A percentile compares a stretch with the other conserved stretches of the same genome.
phyloP scores from a whole-genome alignment of 306 rosid species.

The Fagus sylvatica region DNA sequence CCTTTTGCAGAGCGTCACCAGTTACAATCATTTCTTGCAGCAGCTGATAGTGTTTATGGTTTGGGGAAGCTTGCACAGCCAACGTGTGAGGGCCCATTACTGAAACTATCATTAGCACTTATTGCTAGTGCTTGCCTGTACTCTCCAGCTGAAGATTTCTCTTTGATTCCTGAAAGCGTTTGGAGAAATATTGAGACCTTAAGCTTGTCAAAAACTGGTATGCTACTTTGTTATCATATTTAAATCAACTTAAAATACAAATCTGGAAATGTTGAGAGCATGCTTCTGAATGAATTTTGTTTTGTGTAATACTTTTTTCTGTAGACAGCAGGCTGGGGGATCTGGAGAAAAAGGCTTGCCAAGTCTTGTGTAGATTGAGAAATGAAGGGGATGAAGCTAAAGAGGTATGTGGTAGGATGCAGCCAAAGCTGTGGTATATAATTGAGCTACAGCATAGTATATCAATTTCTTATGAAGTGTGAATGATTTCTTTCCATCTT shows the following conservation, averaged over 20 bases:
- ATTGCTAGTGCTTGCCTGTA: slow-evolving; percentile 79
- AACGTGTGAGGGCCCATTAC: slow-evolving; percentile 62
- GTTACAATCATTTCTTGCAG: slow-evolving; percentile 70
- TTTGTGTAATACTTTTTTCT: slow-evolving; percentile 25
- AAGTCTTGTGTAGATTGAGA: slow-evolving; percentile 69
- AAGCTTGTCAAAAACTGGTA: slow-evolving; percentile 69
- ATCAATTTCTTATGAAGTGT: background rate
- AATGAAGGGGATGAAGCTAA: slow-evolving; percentile 74
- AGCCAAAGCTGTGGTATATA: slow-evolving; percentile 11
- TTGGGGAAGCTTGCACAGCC: slow-evolving; percentile 49
- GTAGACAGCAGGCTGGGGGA: slow-evolving; percentile 70
- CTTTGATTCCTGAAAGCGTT: slow-evolving; percentile 72
- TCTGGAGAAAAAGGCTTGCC: slow-evolving; percentile 77
- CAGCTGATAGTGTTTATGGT: slow-evolving; percentile 69
- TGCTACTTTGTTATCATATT: slow-evolving; percentile 13
- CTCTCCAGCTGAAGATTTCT: slow-evolving; percentile 74
- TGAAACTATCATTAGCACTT: slow-evolving; percentile 78
- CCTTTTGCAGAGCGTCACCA: slow-evolving; percentile 75
- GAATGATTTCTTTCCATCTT: background rate
- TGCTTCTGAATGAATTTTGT: slow-evolving; percentile 3
- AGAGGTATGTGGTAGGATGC: slow-evolving; percentile 53
- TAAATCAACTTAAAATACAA: slow-evolving; percentile 15
- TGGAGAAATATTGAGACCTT: slow-evolving; percentile 75
- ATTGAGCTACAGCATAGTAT: slow-evolving; percentile 13
- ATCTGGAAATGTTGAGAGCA: slow-evolving; percentile 12